Evolutionary conservation across 2,329 filamentous ascomycete species (phyloP).

Genomic region (Ophiostoma quercus): DNA sequence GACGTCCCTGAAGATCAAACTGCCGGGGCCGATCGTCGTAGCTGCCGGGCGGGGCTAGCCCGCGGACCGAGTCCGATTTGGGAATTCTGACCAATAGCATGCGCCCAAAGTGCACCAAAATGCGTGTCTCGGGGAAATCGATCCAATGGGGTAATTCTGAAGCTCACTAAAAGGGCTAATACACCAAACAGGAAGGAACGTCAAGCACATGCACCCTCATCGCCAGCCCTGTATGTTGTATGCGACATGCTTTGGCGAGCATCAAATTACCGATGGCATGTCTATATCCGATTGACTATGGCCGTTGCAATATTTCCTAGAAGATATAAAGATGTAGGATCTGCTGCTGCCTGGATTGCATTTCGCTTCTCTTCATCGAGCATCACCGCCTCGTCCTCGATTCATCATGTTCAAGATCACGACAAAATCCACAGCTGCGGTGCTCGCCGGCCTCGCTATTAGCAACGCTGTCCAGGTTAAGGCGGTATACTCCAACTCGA

Average conservation of each 20-base stretch:
- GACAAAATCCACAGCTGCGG: not conserved
- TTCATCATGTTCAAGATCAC: not conserved
- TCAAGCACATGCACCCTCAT: not conserved
- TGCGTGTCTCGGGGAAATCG: not conserved
- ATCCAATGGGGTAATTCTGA: not conserved
- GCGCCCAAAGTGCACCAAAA: not conserved
- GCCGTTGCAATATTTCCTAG: not conserved
- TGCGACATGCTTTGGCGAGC: not conserved
- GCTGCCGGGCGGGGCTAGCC: not conserved
- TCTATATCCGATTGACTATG: not conserved
- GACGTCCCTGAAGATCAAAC: not conserved
- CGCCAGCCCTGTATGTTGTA: not conserved
- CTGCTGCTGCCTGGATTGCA: not conserved
- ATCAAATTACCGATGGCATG: not conserved
- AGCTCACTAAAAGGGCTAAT: not conserved
- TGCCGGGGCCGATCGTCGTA: not conserved
- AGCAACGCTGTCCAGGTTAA: too few relatives aligned
- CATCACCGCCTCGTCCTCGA: not conserved
- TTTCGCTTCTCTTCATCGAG: not conserved
- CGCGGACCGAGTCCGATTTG: not conserved
- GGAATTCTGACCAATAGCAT: not conserved
- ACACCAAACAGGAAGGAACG: not conserved
- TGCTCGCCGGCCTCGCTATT: too few relatives aligned
- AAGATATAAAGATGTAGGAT: not conserved
- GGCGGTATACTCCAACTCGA: too few relatives aligned